Evolutionary conservation across 1,139 yeast genomes (phyloP).

Genomic region (Nakaseomyces uthaithaninus): DNA sequence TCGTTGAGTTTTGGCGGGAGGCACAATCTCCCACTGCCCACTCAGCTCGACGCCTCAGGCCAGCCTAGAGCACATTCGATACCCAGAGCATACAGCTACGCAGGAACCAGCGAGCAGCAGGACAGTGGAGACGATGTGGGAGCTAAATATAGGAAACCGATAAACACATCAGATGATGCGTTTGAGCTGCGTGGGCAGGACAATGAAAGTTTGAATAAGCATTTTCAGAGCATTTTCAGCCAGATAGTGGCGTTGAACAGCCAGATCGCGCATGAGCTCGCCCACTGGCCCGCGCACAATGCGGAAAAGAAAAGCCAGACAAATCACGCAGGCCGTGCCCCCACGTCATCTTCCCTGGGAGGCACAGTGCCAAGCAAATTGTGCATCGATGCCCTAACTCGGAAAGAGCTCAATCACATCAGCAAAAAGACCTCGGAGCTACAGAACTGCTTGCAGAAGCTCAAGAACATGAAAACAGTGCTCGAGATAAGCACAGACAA

Average conservation of each 20-base stretch:
- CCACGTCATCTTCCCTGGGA: not conserved
- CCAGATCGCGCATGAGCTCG: not conserved
- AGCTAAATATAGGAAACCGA: not conserved
- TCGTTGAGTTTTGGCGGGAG: no score
- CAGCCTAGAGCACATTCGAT: no score
- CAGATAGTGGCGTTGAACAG: not conserved
- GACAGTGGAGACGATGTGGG: no score
- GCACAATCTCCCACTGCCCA: no score
- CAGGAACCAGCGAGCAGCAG: no score
- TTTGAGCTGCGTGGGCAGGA: not conserved
- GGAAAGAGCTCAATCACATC: not conserved
- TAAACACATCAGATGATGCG: no score
- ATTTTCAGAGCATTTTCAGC: not conserved
- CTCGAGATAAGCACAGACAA: no score
- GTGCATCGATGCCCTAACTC: not conserved
- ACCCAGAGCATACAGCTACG: no score
- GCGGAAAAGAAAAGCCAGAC: not conserved
- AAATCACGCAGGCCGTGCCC: not conserved
- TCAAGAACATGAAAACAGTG: not conserved
- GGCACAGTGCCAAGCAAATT: not conserved
- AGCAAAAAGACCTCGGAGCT: not conserved
- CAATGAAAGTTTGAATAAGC: not conserved
- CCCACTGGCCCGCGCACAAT: conserved; percentile 2
- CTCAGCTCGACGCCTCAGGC: no score
- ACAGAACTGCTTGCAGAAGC: not conserved